Conservation (phyloP, 148 eudicot genomes). For the Amaranthus cruentus region DNA sequence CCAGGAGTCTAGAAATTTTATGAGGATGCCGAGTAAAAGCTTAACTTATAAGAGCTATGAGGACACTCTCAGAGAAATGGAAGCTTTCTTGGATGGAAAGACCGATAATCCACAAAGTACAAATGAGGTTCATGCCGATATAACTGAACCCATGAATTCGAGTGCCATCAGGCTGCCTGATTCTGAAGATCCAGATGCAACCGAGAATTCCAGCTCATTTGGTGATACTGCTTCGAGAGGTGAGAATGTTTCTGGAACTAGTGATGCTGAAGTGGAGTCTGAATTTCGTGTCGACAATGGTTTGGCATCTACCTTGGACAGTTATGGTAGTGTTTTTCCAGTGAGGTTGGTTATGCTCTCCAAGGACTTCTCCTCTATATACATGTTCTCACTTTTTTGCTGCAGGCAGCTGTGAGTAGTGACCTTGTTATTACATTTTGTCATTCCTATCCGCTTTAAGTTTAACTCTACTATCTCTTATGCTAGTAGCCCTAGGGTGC, state of each 20-base stretch:
- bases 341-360: slow-evolving; percentile 39
- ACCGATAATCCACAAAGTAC: slow-evolving; percentile 21
- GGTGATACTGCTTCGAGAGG: slow-evolving; percentile 64
- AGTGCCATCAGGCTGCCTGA: slow-evolving; percentile 29
- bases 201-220: slow-evolving; percentile 93
- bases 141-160: slow-evolving; percentile 27
- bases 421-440: neutral
- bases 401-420: neutral
- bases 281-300: slow-evolving; percentile 42
- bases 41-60: slow-evolving; percentile 36
- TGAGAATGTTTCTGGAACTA: slow-evolving; percentile 49
- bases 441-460: neutral
- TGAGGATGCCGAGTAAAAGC: slow-evolving; percentile 30
- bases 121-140: slow-evolving; percentile 35
- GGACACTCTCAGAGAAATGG: slow-evolving; percentile 29
- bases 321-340: slow-evolving; percentile 39
- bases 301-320: slow-evolving; percentile 44
- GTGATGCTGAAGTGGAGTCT: slow-evolving; percentile 90
- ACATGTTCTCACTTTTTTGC: neutral
- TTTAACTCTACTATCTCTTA: neutral
- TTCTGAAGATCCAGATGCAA: slow-evolving; percentile 63
- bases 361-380: neutral
- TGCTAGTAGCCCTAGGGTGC: neutral
- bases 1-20: slow-evolving; percentile 20
- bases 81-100: slow-evolving; percentile 40